Evolutionary conservation across 129 eudicot genomes (phyloP), one percentile per base, ranked within the genome.

Genomic region (Tanacetum coccineum): DNA sequence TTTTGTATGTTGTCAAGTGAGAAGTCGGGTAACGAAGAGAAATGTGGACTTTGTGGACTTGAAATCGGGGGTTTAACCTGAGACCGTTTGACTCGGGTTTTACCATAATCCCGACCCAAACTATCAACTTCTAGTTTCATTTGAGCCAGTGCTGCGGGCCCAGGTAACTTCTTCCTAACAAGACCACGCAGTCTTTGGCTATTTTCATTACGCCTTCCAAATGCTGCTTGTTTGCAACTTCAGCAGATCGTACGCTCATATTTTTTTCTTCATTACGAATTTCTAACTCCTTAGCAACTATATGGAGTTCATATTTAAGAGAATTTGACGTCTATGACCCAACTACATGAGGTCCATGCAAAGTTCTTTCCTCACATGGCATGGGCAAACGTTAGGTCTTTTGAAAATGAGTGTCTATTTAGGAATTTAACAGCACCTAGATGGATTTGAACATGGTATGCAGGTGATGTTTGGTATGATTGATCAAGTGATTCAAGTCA

Each of bases 61-160:
- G 87, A 36, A 6, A 36, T 36, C 9, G 42, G 78, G 55, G 98
- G 87, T 74, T 79, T 93, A 28, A 70, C 81, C 0, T 91, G 91
- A 70, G 96, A 93, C 82, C 87, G 68, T 81, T 82, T 84, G 25
- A 77, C 25, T 22, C 95, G 82, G 26, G 87, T 62, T 15, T 88
- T 95, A 64, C 98, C 89, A 67, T 88, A 83, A 52, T 93, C 96
- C n/a, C 91, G 72, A 36, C 99, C 99, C 71, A 89, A 58, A 77
- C 69, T 93, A 22, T 89, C 96, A 58, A 94, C 97, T 76, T 94
- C 99, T 0, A 89, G 79, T 77, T 87, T 94, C 99, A 94, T 94
- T 65, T 94, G 99, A 13, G 99, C 99, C 53, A 94, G 49, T 15
- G 99, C 99, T 26, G 99, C 99, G 15, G 99, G 99, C 48, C 99